A percentile compares a stretch with the other conserved stretches of the same genome.
These are phyloP conservation scores for Adansonia madagascariensis DNA, from an alignment of 441 rosid genomes.

Conservation along the genomic window DNA sequence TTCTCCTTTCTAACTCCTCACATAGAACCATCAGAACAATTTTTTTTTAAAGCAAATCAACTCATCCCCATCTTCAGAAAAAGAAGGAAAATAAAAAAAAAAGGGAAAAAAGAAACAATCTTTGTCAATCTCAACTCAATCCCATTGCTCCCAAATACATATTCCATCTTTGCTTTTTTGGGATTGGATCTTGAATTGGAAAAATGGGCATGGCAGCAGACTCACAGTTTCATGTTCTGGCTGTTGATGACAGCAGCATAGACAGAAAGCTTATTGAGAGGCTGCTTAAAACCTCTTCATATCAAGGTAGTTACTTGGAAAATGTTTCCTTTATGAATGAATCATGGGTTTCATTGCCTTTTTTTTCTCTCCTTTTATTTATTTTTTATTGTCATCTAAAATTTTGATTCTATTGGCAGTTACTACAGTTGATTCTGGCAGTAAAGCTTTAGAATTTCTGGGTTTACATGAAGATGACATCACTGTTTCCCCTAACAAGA, in stretches of 20 bases:
- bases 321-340: neutral
- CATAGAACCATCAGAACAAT: conserved; percentile 7
- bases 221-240: conserved; percentile 61
- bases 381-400: neutral
- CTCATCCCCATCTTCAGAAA: neutral
- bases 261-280: conserved; percentile 66
- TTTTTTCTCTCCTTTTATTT: neutral
- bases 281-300: conserved; percentile 67
- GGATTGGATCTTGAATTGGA: conserved; percentile 35
- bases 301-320: conserved; percentile 46
- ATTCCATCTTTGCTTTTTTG: conserved; percentile 14
- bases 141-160: conserved; percentile 24
- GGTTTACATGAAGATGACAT: conserved; percentile 45
- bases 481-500: conserved; percentile 39
- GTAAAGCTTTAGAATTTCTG: conserved; percentile 67
- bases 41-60: neutral
- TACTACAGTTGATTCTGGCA: conserved; percentile 69
- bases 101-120: neutral
- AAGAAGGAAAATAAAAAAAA: neutral
- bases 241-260: conserved; percentile 64
- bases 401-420: conserved; percentile 39
- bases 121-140: neutral
- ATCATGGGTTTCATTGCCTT: neutral
- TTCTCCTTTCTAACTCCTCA: neutral
- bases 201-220: conserved; percentile 61